These are phyloP conservation scores for Platanthera guangdongensis DNA, from an alignment of 106 monocot genomes.

Conservation along the genomic window DNA sequence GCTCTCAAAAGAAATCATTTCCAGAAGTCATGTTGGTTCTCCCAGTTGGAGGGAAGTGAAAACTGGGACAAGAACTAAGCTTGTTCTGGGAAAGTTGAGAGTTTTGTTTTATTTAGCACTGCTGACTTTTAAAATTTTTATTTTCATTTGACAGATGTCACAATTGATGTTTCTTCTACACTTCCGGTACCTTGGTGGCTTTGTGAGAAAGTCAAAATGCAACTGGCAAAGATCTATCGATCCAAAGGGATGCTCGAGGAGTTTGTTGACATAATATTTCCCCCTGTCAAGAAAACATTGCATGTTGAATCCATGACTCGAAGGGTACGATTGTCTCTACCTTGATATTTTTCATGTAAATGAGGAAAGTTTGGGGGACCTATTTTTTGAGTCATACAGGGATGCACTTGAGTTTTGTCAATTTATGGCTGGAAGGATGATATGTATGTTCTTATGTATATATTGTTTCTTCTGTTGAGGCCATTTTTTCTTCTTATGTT, in stretches of 20 bases:
- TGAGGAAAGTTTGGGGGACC: neutral
- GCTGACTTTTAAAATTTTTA: neutral
- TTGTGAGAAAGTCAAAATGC: conserved; percentile 64
- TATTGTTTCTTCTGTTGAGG: neutral
- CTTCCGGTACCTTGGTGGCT: conserved; percentile 56
- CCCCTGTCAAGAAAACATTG: conserved; percentile 54
- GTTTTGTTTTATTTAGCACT: neutral
- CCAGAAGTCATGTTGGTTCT: neutral
- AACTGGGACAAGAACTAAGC: neutral
- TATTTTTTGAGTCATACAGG: neutral
- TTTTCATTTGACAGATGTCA: conserved; percentile 1
- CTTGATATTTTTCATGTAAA: neutral
- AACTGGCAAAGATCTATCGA: conserved; percentile 80
- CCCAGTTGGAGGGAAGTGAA: neutral
- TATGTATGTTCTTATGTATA: neutral
- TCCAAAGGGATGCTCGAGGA: conserved; percentile 63
- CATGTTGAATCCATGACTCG: conserved; percentile 49
- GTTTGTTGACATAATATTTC: conserved; percentile 61
- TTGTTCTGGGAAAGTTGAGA: neutral
- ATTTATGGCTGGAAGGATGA: neutral
- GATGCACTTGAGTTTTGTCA: neutral
- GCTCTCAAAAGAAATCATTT: neutral
- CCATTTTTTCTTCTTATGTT: neutral
- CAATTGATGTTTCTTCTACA: conserved; percentile 3
- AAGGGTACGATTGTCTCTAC: conserved; percentile 37